These are phyloP conservation scores for Cryptosporidium xiaoi DNA, from an alignment of 169 alveolate species.

Conservation along the genomic window DNA sequence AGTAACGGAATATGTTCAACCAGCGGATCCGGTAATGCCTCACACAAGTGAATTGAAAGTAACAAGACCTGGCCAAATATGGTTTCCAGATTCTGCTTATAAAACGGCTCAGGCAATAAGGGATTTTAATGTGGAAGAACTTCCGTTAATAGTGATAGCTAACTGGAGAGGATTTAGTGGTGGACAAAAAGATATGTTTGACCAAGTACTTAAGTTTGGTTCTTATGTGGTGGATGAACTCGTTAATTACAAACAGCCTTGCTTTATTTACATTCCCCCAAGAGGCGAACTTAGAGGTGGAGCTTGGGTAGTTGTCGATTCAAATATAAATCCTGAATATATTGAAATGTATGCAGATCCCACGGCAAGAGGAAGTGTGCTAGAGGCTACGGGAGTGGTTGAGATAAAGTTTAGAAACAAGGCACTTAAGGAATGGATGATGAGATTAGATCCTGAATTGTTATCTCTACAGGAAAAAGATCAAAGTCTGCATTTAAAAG, in stretches of 20 bases:
- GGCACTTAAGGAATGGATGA: conserved; percentile 80
- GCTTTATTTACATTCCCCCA: conserved; percentile 86
- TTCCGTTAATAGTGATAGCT: conserved; percentile 84
- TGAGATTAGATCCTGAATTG: conserved; percentile 77
- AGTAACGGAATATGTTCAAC: conserved; percentile 75
- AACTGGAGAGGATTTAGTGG: conserved; percentile 87
- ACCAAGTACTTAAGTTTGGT: conserved; percentile 84
- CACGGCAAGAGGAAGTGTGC: conserved; percentile 83
- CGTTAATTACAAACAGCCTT: conserved; percentile 85
- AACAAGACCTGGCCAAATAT: conserved; percentile 82
- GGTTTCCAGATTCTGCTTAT: conserved; percentile 88
- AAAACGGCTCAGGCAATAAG: conserved; percentile 89
- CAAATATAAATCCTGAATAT: conserved; percentile 82
- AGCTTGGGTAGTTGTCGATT: conserved; percentile 88
- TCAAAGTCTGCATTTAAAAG: conserved; percentile 58
- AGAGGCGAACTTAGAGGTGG: conserved; percentile 87
- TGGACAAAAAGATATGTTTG: conserved; percentile 87
- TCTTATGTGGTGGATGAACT: conserved; percentile 85
- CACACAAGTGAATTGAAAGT: conserved; percentile 77
- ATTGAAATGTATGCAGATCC: conserved; percentile 88
- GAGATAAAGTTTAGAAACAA: conserved; percentile 82
- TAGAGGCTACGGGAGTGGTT: conserved; percentile 86
- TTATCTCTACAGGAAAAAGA: conserved; percentile 70
- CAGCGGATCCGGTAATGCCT: conserved; percentile 85
- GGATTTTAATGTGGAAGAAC: conserved; percentile 86